These are phyloP conservation scores for Botrytis byssoidea DNA, from an alignment of 2,329 filamentous ascomycete species.

Conservation along the genomic window DNA sequence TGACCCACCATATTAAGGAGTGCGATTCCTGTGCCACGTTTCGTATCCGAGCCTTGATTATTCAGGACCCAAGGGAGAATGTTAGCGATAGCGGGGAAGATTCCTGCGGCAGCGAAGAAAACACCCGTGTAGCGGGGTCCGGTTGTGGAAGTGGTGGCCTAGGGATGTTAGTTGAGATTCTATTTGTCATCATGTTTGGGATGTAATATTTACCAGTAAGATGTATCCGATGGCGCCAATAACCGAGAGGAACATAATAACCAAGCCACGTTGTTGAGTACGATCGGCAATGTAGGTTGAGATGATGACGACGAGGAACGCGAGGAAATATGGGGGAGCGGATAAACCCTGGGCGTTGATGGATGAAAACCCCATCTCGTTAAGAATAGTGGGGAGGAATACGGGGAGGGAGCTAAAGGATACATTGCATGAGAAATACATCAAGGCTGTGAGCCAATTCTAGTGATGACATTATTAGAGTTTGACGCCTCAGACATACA, in stretches of 20 bases:
- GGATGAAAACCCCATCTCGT: slow-evolving; percentile 65
- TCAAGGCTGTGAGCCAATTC: slow-evolving; percentile 41
- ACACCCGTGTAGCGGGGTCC: slow-evolving; percentile 48
- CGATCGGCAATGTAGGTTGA: slow-evolving; percentile 66
- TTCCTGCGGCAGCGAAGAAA: slow-evolving; percentile 56
- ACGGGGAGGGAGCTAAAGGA: slow-evolving; percentile 65
- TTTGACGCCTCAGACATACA: background rate
- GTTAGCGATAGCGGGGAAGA: slow-evolving; percentile 68
- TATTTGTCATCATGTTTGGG: background rate
- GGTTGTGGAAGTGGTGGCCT: slow-evolving; percentile 45
- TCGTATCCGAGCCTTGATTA: slow-evolving; percentile 68
- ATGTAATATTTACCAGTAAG: slow-evolving; percentile 49
- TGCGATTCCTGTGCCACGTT: slow-evolving; percentile 63
- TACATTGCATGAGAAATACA: slow-evolving; percentile 62
- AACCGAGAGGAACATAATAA: slow-evolving; percentile 55
- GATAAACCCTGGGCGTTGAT: slow-evolving; percentile 70
- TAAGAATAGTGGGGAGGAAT: slow-evolving; percentile 62
- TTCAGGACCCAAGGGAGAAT: slow-evolving; percentile 70
- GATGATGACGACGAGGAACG: slow-evolving; percentile 60
- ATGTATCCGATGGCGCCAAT: slow-evolving; percentile 63
- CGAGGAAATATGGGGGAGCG: slow-evolving; percentile 67
- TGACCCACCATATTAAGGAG: slow-evolving; percentile 68
- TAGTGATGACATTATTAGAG: slow-evolving; percentile 7
- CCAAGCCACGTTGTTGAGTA: slow-evolving; percentile 60
- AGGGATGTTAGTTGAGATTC: background rate